Conservation (phyloP, 1,139 yeast genomes). For the Suhomyces coccinellae region DNA sequence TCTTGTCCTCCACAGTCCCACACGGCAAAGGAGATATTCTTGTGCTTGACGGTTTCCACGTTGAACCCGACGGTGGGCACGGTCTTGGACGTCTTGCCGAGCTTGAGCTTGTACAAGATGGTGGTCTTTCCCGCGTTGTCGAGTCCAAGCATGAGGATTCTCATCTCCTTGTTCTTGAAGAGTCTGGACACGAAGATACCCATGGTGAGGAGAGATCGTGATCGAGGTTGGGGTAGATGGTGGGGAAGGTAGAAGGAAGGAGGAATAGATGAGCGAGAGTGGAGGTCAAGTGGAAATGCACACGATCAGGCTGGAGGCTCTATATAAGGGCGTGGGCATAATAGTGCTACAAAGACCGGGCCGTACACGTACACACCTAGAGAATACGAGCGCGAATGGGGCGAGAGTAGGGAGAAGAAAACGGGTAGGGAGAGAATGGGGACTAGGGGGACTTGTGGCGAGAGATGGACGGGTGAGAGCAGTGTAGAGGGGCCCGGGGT, state of each 20-base stretch:
- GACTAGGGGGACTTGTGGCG: too few species aligned
- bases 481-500: too few species aligned
- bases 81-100: conserved; percentile 75
- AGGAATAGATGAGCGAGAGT: neutral
- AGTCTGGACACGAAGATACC: conserved; percentile 32
- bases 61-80: conserved; percentile 95
- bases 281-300: neutral
- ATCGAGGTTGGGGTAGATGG: too few species aligned
- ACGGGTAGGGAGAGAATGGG: neutral
- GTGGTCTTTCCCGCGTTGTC: conserved; percentile 94
- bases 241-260: neutral
- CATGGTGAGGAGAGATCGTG: conserved; percentile 12
- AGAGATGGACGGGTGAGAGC: too few species aligned
- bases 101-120: conserved; percentile 67
- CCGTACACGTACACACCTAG: neutral
- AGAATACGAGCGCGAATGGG: neutral
- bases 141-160: conserved; percentile 87
- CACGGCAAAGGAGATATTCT: conserved; percentile 85
- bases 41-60: conserved; percentile 88
- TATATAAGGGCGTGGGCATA: conserved; percentile 3
- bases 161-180: conserved; percentile 48
- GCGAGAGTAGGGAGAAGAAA: neutral
- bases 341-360: conserved; percentile 6
- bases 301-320: neutral
- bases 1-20: conserved; percentile 99